Evolutionary conservation across 169 alveolate species (phyloP), one percentile per base, ranked within the genome.

Genomic region (Plasmodium malariae): DNA sequence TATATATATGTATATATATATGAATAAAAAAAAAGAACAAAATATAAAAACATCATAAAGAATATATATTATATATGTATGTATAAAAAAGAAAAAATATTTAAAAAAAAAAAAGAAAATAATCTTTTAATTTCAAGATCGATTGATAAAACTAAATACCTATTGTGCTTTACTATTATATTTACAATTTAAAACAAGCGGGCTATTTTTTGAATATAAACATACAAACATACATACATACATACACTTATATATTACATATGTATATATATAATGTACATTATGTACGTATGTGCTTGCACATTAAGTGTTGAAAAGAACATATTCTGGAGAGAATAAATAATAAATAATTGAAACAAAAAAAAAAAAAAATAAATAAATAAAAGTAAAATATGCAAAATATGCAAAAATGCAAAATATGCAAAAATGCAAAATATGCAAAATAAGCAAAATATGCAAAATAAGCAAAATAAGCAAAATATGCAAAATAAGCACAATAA

Each of bases 291-390:
- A 62, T 9, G 19, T 12, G 28, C 24, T 28, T 28, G 40, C 40
- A 62, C 48, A 63, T 32, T 63, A 12, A 12, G 14, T 40, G 26
- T 19, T 40, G 78, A 68, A 62, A 62, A 68, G 78, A 68, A 68
- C 78, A 24, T 68, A 68, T 43, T 68, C 78, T 68, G 78, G 78
- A 68, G 78, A 68, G 78, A 68, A 68, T 48, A 48, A 40, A 24
- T 43, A 21, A 43, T 68, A 26, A 26, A n/a, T 17, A 17, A 55
- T 55, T n/a, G 1, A 17, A 55, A 55, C 12, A 68, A 67, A 68
- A 68, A 68, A 40, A 40, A 37, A 36, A 67, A 5, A n/a, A 17
- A 5, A 67, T 19, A 26, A 68, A 14, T 40, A 40, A 68, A 68
- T 43, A 24, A 68, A 68, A 40, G 19, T 19, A 67, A 37, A 68